Percentiles rank a stretch among this genome's conserved stretches.
Conservation (phyloP, 305 asterid species). For the Euphrasia arctica region DNA sequence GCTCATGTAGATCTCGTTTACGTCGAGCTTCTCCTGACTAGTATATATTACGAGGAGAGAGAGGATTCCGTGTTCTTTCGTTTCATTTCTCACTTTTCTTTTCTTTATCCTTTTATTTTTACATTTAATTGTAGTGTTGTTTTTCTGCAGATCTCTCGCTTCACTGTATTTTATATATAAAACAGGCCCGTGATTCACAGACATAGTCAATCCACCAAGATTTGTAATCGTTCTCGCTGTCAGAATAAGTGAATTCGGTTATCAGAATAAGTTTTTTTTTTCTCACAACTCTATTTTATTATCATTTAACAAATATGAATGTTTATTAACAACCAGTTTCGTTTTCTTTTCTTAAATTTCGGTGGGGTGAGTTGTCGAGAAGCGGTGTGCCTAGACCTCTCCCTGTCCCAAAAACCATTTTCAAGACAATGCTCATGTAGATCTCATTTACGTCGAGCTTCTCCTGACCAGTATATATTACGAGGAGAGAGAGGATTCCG, state of each 20-base stretch:
- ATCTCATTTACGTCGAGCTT: too few species aligned
- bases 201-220: constrained; percentile 20
- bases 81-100: neutral
- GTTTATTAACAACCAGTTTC: too few species aligned
- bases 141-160: constrained; percentile 31
- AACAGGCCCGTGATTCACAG: constrained; percentile 9
- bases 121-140: constrained; percentile 7
- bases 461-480: too few species aligned
- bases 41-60: neutral
- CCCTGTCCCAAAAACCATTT: too few species aligned
- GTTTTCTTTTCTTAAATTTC: too few species aligned
- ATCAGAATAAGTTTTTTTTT: neutral
- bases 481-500: constrained; percentile 19
- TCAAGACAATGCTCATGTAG: too few species aligned
- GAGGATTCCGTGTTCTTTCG: constrained; percentile 27
- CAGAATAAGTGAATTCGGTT: constrained; percentile 11
- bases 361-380: too few species aligned
- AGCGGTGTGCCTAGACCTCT: too few species aligned
- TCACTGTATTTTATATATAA: neutral
- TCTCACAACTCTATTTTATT: too few species aligned
- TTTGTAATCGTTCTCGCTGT: constrained; percentile 19
- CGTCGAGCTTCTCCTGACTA: too few species aligned
- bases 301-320: too few species aligned
- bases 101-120: constrained; percentile 8
- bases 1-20: too few species aligned